phyloP scores from a whole-genome alignment of 306 rosid genomes.

The Lagenaria siceraria region DNA sequence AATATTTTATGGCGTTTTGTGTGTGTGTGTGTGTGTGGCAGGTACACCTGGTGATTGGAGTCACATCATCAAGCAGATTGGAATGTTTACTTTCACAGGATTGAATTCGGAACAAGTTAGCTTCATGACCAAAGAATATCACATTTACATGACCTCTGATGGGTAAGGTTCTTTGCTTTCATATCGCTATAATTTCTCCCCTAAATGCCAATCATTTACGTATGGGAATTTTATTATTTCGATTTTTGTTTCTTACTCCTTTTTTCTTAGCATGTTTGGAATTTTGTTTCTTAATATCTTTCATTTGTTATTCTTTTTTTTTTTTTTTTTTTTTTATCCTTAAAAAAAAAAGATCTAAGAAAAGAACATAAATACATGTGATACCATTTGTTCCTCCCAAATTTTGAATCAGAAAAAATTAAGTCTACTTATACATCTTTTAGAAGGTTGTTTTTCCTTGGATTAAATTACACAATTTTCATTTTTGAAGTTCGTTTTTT shows the following conservation, averaged over 20 bases:
- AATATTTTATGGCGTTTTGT: background rate
- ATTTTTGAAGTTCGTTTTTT: too few relatives aligned
- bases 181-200: background rate
- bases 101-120: conserved; percentile 76
- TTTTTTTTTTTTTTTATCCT: too few relatives aligned
- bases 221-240: background rate
- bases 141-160: conserved; percentile 91
- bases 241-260: too few relatives aligned
- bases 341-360: too few relatives aligned
- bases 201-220: background rate
- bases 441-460: too few relatives aligned
- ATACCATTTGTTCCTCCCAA: too few relatives aligned
- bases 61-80: conserved; percentile 94
- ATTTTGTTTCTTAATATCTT: background rate
- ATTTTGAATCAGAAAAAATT: too few relatives aligned
- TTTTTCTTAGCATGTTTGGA: too few relatives aligned
- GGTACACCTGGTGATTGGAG: conserved; percentile 99
- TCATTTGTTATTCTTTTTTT: too few relatives aligned
- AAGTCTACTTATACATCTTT: too few relatives aligned
- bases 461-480: too few relatives aligned
- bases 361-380: too few relatives aligned
- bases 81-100: conserved; percentile 97
- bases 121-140: conserved; percentile 88
- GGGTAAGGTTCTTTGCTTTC: conserved; percentile 40
- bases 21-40: conserved; percentile 8